Evolutionary conservation across 2,329 filamentous ascomycete species (phyloP).

Genomic region (Aspergillus sp.): DNA sequence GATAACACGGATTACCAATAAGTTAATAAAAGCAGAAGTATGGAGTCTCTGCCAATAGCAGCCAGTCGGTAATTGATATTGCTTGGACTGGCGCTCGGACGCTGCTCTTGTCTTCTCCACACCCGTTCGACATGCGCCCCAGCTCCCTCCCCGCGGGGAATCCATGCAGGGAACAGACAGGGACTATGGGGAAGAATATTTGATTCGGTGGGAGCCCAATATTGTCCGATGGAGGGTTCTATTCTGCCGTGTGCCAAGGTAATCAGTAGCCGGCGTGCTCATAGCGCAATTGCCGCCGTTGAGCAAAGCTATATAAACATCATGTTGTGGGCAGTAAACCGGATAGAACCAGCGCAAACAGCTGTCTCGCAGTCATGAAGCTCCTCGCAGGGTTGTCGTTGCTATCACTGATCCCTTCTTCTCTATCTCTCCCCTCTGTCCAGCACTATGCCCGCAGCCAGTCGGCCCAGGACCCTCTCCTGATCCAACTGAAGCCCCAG

Average conservation of each 20-base stretch:
- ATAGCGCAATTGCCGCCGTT: not conserved
- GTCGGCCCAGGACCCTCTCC: not conserved
- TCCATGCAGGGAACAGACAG: too few species aligned
- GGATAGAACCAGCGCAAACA: not conserved
- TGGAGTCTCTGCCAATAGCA: too few species aligned
- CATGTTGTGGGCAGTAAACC: not conserved
- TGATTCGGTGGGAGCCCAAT: too few species aligned
- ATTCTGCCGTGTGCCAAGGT: not conserved
- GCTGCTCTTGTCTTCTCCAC: too few species aligned
- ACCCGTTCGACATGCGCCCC: too few species aligned
- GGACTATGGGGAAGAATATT: too few species aligned
- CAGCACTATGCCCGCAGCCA: not conserved
- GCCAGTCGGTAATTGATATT: too few species aligned
- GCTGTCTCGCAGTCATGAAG: too few species aligned
- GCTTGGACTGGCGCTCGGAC: too few species aligned
- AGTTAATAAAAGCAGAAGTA: too few species aligned
- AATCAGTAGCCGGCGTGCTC: not conserved
- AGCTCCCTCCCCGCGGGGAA: too few species aligned
- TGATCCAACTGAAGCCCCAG: constrained; percentile 1
- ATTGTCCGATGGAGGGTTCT: not conserved
- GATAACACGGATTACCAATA: too few species aligned
- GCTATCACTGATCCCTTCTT: not conserved
- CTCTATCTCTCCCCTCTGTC: not conserved
- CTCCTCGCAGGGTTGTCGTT: not conserved
- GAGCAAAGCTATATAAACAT: not conserved